Evolutionary conservation across 1,284 basidiomycete species (phyloP), one percentile per base, ranked within the genome.

Genomic region (Irpex lacteus): DNA sequence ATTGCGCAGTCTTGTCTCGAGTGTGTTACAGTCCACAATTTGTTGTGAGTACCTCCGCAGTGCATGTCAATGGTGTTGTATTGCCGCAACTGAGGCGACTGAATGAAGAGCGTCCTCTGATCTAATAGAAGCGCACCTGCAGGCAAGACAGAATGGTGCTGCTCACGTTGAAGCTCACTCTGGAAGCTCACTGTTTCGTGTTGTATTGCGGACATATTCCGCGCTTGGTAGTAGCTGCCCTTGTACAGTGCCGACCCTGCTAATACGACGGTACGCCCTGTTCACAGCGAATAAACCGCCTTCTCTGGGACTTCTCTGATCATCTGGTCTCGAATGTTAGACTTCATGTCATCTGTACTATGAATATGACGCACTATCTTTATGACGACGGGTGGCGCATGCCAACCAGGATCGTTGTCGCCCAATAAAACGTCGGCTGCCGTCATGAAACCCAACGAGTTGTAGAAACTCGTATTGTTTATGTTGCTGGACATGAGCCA

Each of bases 381-480:
- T 4, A 69, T 55, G 11, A 63, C 50, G 13, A 72, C 38, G 11
- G 70, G 70, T 4, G 61, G 60, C 9, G 62, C 57, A 8, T 65
- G 15, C 69, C 70, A 72, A 4, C 66, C 67, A 32, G 71, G 69
- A 59, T 71, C 60, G 15, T 67, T 65, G 7, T 67, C 66, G 4
- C 70, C 71, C 26, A 71, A 60, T 2, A 61, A 11, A 18, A 68
- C 60, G 32, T 68, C 60, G 0, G 53, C 64, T 13, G 67, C 61
- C 21, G 61, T 61, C 19, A 63, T 63, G 59, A 69, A 72, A 11
- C 70, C 70, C 52, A 66, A 66, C 34, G 63, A 62, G 62, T 70
- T 67, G 60, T 71, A 72, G 60, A 72, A 71, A 19, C 59, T 62
- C 3, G 66, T 68, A 59, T 72, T 72, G 4, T 26, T 21, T 13